These are phyloP conservation scores for Clonostachys chloroleuca DNA, from an alignment of 2,329 filamentous ascomycete genomes.

Conservation along the genomic window DNA sequence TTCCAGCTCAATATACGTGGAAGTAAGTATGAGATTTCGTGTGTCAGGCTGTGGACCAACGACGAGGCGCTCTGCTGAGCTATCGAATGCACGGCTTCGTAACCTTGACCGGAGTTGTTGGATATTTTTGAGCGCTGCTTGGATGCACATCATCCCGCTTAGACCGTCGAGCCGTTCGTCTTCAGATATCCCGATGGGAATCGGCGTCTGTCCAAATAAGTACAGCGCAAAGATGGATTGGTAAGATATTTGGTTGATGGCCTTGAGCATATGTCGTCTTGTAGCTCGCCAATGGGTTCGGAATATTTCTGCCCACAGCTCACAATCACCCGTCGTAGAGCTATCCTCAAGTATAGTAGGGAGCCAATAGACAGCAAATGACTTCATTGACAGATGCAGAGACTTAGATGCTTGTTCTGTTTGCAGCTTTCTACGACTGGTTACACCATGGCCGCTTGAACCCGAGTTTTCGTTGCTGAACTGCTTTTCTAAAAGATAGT, in stretches of 20 bases:
- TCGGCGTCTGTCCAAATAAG: conserved; percentile 5
- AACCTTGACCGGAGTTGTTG: conserved; percentile 4
- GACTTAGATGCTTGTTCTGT: no score
- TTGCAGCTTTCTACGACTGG: no score
- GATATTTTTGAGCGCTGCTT: conserved; percentile 3
- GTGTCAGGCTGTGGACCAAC: no score
- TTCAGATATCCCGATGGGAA: conserved; percentile 4
- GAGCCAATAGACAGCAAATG: no score
- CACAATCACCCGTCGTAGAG: neutral
- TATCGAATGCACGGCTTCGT: neutral
- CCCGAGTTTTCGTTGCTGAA: no score
- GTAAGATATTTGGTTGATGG: conserved; percentile 5
- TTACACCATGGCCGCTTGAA: no score
- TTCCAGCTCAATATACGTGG: conserved; percentile 5
- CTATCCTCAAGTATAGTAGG: neutral
- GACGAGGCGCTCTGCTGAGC: no score
- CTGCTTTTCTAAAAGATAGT: no score
- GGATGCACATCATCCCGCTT: conserved; percentile 4
- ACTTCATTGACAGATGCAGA: no score
- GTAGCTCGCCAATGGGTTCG: conserved; percentile 3
- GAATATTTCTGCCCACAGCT: neutral
- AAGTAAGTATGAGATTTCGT: no score
- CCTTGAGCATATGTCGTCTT: conserved; percentile 8
- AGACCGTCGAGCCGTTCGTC: conserved; percentile 6
- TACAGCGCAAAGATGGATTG: conserved; percentile 6